A percentile compares a stretch with the other conserved stretches of the same genome.
Conservation (phyloP, 2,329 filamentous ascomycete species). For the Fusarium sp. region DNA sequence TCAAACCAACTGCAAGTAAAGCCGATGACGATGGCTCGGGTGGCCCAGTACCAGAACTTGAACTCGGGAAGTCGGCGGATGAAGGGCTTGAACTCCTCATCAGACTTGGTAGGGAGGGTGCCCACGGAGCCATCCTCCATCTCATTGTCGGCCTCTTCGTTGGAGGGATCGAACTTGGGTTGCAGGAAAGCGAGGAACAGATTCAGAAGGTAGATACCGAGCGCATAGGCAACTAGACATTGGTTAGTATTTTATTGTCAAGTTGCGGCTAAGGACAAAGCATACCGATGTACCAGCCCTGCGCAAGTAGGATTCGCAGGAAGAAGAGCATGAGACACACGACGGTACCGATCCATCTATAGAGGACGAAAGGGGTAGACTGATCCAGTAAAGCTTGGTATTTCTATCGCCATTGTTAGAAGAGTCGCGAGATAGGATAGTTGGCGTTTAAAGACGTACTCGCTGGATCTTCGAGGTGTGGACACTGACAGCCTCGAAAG, state of each 20-base stretch:
- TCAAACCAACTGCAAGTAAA: conserved; percentile 94
- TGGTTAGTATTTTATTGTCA: conserved; percentile 14
- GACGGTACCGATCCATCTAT: conserved; percentile 91
- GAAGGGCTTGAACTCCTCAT: conserved; percentile 98
- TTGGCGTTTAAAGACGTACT: conserved; percentile 62
- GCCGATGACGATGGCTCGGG: conserved; percentile 82
- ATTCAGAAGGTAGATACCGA: conserved; percentile 98
- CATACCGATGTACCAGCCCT: conserved; percentile 98
- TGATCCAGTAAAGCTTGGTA: conserved; percentile 96
- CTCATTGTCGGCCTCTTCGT: conserved; percentile 89
- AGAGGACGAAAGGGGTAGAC: conserved; percentile 87
- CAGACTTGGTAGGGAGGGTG: conserved; percentile 89
- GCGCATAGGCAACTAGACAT: conserved; percentile 87
- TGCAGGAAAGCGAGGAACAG: conserved; percentile 98
- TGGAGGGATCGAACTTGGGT: conserved; percentile 98
- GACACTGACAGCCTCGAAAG: conserved; percentile 88
- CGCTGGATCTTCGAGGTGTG: conserved; percentile 82
- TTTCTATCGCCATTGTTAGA: conserved; percentile 65
- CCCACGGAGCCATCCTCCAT: conserved; percentile 92
- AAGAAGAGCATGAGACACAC: conserved; percentile 83
- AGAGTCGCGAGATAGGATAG: conserved; percentile 3
- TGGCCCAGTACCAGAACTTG: conserved; percentile 99
- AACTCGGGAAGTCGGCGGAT: conserved; percentile 97
- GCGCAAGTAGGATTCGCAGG: conserved; percentile 86
- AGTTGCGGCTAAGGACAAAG: conserved; percentile 3